Base-by-base conservation (phyloP, 495 filamentous ascomycete genomes). In the Penicillium canescens region DNA sequence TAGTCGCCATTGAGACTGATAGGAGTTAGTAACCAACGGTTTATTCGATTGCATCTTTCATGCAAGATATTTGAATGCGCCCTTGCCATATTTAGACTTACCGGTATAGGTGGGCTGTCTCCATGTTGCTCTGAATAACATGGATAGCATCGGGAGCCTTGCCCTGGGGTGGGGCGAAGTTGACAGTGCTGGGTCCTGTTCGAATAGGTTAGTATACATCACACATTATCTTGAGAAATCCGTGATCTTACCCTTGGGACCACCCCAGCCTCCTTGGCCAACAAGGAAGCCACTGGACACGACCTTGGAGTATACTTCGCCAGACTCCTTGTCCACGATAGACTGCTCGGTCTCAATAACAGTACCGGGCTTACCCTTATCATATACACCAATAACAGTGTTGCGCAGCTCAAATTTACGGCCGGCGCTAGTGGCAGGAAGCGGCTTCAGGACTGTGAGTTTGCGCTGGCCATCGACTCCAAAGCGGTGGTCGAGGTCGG, bases 391-490 rank as follows among this genome's bases (percentile, higher is more conserved):
- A 10, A 96, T 68, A 26, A 94, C 86, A 70, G 89, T 92, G 57
- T 78, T 84, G 48, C 88, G 81, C 38, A 92, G 68, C 76, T 96
- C 88, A 63, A 92, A 93, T 52, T 78, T 82, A 49, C 72, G 78
- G 40, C 91, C 91, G 7, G 73, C 84, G 18, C 86, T 90, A 14
- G 84, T 84, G 3, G 84, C 62, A 12, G 92, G 92, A 7, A 96
- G 79, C 6, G 84, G 86, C 72, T 92, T 92, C 67, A 89, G 70
- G 71, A 92, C 86, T 37, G 82, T 82, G 48, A 96, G 82, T 46
- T 82, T 79, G 52, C 92, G 89, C 77, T 96, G 89, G 61, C 92
- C 91, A 65, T 96, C 92, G 24, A 96, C 86, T 21, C 86, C 86
- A 45, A 85, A 82, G 43, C 78, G 78, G 55, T 80, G 65, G 73